Evolutionary conservation across 192 early-diverging fungal genomes (phyloP), one percentile per base, ranked within the genome.

Genomic region (Funneliformis geosporum): DNA sequence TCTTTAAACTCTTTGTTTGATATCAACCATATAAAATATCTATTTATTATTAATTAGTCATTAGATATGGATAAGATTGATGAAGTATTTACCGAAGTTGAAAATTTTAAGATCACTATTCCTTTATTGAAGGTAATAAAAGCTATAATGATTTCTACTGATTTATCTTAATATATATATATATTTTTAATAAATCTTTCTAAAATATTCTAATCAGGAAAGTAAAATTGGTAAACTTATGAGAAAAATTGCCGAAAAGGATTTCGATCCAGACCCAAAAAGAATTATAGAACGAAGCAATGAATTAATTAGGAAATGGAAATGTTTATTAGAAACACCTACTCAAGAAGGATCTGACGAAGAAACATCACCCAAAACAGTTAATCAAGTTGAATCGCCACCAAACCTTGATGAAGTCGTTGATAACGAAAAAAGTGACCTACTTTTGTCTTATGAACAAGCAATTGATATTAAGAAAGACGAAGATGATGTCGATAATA

Each of bases 191-290:
- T 60, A 5, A 65, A 28, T 61, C 65, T 59, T 12, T 28, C 21
- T 12, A 38, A 33, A 33, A 43, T 14, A 60, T 27, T 12, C 59
- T 70, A 25, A 55, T 73, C 71, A 85, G 84, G 84, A 83, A 65
- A 85, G 80, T 38, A 85, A 85, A 65, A 83, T 85, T n/a, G 84
- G 84, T 42, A 80, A 82, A 16, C 68, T 85, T 5, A 85, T 85
- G 84, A 82, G 82, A 73, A 85, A 85, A 77, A 85, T 85, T 46
- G 79, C 80, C 18, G 62, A 25, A 23, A 62, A 81, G 18, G 60
- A 85, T 55, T 77, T 83, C 38, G 81, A 82, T 21, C 80, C 43
- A 18, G 84, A 85, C 44, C 79, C 62, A 14, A 68, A 81, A 43
- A 70, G 73, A 5, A 81, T 85, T 55, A 82, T 79, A 12, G 68